phyloP scores from a whole-genome alignment of 108 stramenopile genomes.

The Conticribra guillardii region DNA sequence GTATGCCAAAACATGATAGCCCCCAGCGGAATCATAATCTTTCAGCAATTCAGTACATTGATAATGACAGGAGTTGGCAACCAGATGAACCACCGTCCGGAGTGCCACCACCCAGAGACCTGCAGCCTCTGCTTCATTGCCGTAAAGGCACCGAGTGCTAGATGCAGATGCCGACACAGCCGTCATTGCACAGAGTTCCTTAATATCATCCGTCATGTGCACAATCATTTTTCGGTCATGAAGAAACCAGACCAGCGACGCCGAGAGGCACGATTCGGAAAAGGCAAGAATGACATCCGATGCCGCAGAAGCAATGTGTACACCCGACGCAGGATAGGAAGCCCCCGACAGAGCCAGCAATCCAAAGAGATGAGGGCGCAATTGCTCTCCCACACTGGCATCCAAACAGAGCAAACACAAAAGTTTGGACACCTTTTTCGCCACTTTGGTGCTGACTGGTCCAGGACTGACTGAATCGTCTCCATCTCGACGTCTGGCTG shows the following conservation, averaged over 20 bases:
- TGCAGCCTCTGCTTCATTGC: conserved; percentile 77
- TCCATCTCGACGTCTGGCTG: conserved; percentile 6
- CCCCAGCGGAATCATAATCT: conserved; percentile 90
- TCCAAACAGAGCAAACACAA: conserved; percentile 86
- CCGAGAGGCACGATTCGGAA: conserved; percentile 73
- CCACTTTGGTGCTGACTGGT: conserved; percentile 57
- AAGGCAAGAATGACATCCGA: conserved; percentile 88
- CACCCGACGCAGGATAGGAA: conserved; percentile 83
- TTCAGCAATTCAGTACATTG: conserved; percentile 79
- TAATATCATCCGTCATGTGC: conserved; percentile 94
- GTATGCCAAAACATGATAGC: conserved; percentile 80
- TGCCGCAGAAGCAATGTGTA: conserved; percentile 88
- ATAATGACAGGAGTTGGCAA: conserved; percentile 71
- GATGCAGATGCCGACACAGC: conserved; percentile 20
- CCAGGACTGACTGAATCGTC: conserved; percentile 30
- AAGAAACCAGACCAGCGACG: conserved; percentile 89
- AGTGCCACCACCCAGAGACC: conserved; percentile 90
- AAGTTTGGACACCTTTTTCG: conserved; percentile 77
- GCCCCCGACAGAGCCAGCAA: conserved; percentile 88
- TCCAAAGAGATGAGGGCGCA: conserved; percentile 93
- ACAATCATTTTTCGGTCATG: conserved; percentile 93
- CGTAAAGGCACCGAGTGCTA: conserved; percentile 63
- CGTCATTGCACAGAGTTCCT: conserved; percentile 83
- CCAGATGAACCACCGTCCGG: conserved; percentile 77
- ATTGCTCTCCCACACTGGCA: conserved; percentile 86